Conservation (phyloP, 257 asterid species). For the Solanum chiquidenum region DNA sequence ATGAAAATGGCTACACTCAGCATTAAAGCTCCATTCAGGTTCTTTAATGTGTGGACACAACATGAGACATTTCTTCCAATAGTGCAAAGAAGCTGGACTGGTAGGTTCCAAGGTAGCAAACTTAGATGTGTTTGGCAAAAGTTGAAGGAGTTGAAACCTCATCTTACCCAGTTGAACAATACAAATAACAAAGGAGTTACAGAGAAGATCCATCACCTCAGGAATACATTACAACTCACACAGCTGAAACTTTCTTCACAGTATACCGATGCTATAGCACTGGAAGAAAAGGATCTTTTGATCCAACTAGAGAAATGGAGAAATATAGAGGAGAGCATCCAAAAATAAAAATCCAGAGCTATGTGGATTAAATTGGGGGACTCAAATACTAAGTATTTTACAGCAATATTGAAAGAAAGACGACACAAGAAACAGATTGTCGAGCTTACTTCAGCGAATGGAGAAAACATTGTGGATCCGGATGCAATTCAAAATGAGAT, state of each 20-base stretch:
- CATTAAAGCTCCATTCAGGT: not conserved
- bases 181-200: not conserved
- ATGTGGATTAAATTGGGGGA: not conserved
- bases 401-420: not conserved
- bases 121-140: not conserved
- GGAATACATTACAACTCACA: not conserved
- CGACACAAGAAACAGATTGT: not conserved
- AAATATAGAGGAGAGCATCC: not conserved
- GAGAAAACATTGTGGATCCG: not conserved
- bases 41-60: not conserved
- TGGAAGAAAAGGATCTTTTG: not conserved
- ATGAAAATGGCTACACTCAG: not conserved
- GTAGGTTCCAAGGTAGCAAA: not conserved
- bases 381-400: not conserved
- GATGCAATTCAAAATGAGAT: no score
- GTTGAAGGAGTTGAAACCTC: not conserved
- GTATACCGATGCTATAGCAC: not conserved
- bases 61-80: not conserved
- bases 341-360: no score
- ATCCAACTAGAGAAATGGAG: not conserved
- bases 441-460: not conserved
- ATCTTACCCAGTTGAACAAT: not conserved
- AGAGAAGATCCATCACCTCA: not conserved
- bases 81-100: not conserved
- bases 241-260: not conserved